Base-by-base conservation (phyloP, 2,329 filamentous ascomycete genomes). In the Stagonosporopsis chrysanthemi region DNA sequence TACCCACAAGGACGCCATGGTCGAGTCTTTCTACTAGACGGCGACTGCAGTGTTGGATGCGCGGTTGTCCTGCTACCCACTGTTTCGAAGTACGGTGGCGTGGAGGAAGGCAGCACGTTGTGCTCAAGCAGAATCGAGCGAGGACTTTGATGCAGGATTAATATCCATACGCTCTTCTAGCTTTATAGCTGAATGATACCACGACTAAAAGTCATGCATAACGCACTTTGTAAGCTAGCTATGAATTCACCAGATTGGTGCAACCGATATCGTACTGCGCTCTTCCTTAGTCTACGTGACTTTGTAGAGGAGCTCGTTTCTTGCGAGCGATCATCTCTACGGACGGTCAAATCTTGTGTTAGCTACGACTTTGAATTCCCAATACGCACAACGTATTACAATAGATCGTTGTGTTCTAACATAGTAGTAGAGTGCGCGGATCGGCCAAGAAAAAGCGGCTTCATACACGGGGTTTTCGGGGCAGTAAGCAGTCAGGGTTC, bases 1-100 rank as follows among this genome's bases (percentile, higher is more conserved):
- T 49, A 88, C 82, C 68, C 88, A 97, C 83, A 98, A 97, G 86
- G 94, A 98, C 78, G 95, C 92, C 65, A 96, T 99, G 87, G 95
- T 99, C 61, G 95, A 99, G 83, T 96, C 91, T 71, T 99, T 98
- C 82, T 99, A 99, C 83, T 99, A 84, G 84, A 63, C 42, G 39
- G 50, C 7, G 19, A 7, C 23, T n/a, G n/a, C 5, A 24, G 8
- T 33, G 31, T 47, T 33, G 45, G 15, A 5, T 57, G 49, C 28
- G 47, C 28, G 11, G 44, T 48, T 40, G 28, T 56, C 26, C 54
- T 41, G 38, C 26, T 51, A 45, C 42, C 51, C 38, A 35, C 33
- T 2, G 15, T 5, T 19, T 17, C 1, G 14, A 12, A 36, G 17
- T 26, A 28, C 15, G n/a, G 35, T 35, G 23, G 11, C 29, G 23